phyloP scores from a whole-genome alignment of 2,329 filamentous ascomycete genomes.

The Claviceps pusilla region DNA sequence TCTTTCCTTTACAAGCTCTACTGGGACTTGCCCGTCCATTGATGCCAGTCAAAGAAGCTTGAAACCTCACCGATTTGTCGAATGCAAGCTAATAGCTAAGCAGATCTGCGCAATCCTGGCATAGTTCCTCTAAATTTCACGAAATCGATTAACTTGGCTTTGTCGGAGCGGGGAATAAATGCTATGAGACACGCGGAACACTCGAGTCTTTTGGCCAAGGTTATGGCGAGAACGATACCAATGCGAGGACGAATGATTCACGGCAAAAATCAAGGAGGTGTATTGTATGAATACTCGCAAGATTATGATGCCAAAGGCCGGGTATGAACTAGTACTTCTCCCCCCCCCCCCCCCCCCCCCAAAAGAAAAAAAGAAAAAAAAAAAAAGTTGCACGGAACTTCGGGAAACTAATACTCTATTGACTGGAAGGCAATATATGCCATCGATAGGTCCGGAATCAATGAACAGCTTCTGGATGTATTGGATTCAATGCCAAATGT shows the following conservation, averaged over 20 bases:
- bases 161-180: constrained; percentile 87
- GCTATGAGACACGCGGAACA: constrained; percentile 60
- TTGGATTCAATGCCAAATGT: constrained; percentile 78
- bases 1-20: background rate
- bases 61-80: background rate
- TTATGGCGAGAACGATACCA: constrained; percentile 68
- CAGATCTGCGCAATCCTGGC: constrained; percentile 72
- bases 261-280: constrained; percentile 45
- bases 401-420: constrained; percentile 3
- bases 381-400: too few relatives aligned
- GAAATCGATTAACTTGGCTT: constrained; percentile 92
- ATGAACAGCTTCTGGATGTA: constrained; percentile 69
- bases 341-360: too few relatives aligned
- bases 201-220: constrained; percentile 52
- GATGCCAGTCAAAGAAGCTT: background rate
- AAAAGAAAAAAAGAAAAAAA: too few relatives aligned
- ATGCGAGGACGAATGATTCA: constrained; percentile 98
- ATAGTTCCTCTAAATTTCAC: constrained; percentile 87
- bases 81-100: background rate
- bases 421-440: constrained; percentile 60
- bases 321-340: constrained; percentile 32
- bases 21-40: background rate
- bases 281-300: constrained; percentile 68
- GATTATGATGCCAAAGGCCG: constrained; percentile 79
- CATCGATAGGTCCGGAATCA: constrained; percentile 70